Evolutionary conservation across 108 stramenopile species (phyloP), one percentile per base, ranked within the genome.

Genomic region (Cyclotella cryptica): DNA sequence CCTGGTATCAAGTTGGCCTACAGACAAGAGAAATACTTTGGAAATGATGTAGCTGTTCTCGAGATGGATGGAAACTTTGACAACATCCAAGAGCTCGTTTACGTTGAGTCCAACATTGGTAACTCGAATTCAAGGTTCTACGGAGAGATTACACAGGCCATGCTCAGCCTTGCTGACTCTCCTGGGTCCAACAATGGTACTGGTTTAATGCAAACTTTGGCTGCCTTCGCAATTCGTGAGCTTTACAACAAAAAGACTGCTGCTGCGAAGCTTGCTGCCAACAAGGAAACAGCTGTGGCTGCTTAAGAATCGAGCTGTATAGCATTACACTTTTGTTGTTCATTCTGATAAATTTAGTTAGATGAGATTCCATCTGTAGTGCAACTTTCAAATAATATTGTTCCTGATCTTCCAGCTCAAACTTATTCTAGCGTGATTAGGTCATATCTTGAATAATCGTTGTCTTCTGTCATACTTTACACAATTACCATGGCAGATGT

Each of bases 1-100:
- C 97, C 97, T 54, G 97, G 97, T 84, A 94, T 98, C 81, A 96
- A 96, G 93, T 84, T 98, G 72, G 86, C 91, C 30, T 98, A 92
- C 86, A 93, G 91, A 80, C 90, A 92, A 58, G 96, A 96, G 81
- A 66, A 88, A 51, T 96, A 88, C 89, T 90, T 89, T 72, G 96
- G 92, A 85, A 87, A 88, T 66, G 88, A 91, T 51, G 90, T 87
- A 45, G 82, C 90, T 45, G 95, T 97, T 55, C 81, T 98, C 47
- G 95, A 95, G 83, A 97, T 98, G 98, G 98, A 98, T 85, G 98
- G 98, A 78, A 86, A 84, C 89, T 97, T 98, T 78, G 96, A 97
- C 92, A 97, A 98, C 89, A 90, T 98, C 65, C 97, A 97, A 84
- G 92, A 93, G 70, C 84, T 93, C 71, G 94, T 96, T 63, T 97